Evolutionary conservation across 495 filamentous ascomycete genomes (phyloP).

Genomic region (Lophium mytilinum): DNA sequence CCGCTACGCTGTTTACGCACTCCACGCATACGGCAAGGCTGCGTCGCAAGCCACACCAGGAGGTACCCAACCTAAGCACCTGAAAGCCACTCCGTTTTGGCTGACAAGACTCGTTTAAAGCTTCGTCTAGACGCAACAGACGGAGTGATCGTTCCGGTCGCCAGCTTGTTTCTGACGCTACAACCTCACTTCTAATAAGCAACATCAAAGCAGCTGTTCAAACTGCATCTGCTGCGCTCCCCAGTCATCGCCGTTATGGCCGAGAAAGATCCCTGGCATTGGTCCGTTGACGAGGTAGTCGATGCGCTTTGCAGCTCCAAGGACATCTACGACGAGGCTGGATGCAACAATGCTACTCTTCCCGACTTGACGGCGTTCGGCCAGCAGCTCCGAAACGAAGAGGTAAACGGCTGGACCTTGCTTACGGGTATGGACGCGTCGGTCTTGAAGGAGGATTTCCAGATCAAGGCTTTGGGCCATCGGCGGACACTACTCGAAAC

Average conservation of each 20-base stretch:
- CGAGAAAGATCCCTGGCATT: conserved; percentile 54
- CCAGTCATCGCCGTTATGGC: not conserved
- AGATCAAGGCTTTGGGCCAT: not conserved
- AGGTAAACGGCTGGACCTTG: not conserved
- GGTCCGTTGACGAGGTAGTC: conserved; percentile 59
- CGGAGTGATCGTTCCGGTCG: too few relatives aligned
- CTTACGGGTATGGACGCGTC: not conserved
- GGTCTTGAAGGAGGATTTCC: not conserved
- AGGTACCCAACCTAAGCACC: too few relatives aligned
- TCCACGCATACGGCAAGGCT: too few relatives aligned
- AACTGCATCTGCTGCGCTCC: too few relatives aligned
- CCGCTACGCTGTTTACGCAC: too few relatives aligned
- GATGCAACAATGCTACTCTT: not conserved
- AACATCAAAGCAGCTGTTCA: too few relatives aligned
- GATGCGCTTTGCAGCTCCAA: conserved; percentile 49
- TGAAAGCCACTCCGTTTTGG: too few relatives aligned
- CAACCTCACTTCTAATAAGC: too few relatives aligned
- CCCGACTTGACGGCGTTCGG: not conserved
- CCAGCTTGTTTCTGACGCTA: too few relatives aligned
- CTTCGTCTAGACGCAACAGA: too few relatives aligned
- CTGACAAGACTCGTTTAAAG: too few relatives aligned
- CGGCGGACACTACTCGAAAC: not conserved
- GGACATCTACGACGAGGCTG: not conserved
- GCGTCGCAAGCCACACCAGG: too few relatives aligned
- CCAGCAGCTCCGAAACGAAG: not conserved